These are phyloP conservation scores for Petunia secreta DNA, from an alignment of 257 asterid genomes.

Conservation along the genomic window DNA sequence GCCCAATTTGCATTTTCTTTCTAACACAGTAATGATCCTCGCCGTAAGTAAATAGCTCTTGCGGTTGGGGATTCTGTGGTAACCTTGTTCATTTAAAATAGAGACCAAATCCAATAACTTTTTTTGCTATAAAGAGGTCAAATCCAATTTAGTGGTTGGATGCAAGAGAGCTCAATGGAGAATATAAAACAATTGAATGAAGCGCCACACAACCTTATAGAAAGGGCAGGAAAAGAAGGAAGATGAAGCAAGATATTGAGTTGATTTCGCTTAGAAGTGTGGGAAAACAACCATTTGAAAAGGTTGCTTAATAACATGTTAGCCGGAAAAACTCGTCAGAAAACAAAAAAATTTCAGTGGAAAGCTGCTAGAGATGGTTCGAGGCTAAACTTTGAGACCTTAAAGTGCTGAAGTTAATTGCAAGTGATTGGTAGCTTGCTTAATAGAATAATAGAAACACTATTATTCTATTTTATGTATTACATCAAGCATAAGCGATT, in stretches of 20 bases:
- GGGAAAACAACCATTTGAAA: too few species aligned
- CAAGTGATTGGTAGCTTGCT: not conserved
- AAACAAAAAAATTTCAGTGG: too few species aligned
- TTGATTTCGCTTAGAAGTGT: too few species aligned
- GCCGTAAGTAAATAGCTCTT: too few species aligned
- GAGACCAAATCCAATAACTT: not conserved
- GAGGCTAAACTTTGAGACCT: not conserved
- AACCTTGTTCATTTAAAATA: not conserved
- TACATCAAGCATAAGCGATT: not conserved
- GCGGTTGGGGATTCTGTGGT: too few species aligned
- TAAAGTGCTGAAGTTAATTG: not conserved
- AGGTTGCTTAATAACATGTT: not conserved
- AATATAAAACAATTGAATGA: not conserved
- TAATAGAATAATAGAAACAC: too few species aligned
- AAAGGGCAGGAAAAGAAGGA: not conserved
- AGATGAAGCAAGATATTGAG: too few species aligned
- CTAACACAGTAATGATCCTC: too few species aligned
- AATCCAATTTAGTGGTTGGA: not conserved
- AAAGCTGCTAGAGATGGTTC: not conserved
- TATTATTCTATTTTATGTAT: too few species aligned
- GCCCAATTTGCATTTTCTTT: too few species aligned
- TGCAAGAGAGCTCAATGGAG: not conserved
- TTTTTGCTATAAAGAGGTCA: not conserved
- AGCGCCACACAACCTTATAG: not conserved
- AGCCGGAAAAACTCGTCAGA: not conserved